Evolutionary conservation across 2,329 filamentous ascomycete species (phyloP).

Genomic region (Colletotrichum costaricense): DNA sequence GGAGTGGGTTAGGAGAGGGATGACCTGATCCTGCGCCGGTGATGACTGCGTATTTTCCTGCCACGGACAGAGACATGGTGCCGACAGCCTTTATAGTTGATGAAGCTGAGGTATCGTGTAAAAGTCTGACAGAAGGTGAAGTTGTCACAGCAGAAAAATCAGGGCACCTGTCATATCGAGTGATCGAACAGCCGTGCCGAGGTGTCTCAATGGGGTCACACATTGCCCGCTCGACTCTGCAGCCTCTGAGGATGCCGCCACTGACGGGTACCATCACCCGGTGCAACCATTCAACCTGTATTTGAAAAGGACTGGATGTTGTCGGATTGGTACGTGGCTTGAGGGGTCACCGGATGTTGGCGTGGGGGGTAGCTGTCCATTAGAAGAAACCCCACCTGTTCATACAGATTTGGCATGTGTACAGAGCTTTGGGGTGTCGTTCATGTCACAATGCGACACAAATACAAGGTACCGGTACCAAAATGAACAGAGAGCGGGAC

Average conservation of each 20-base stretch:
- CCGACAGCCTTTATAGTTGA: neutral
- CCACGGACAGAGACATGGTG: conserved; percentile 38
- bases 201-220: neutral
- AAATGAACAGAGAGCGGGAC: neutral
- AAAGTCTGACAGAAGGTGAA: neutral
- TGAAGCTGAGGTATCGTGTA: neutral
- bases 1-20: no score
- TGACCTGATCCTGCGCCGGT: conserved; percentile 39
- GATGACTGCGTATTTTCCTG: conserved; percentile 41
- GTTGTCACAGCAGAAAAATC: neutral
- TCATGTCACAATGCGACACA: neutral
- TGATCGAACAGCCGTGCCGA: neutral
- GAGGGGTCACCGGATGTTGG: neutral
- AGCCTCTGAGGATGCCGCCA: neutral
- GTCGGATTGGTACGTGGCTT: neutral
- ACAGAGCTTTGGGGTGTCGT: neutral
- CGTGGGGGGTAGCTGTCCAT: neutral
- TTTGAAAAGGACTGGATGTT: neutral
- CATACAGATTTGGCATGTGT: neutral
- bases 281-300: no score
- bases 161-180: neutral
- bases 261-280: neutral
- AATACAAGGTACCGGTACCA: neutral
- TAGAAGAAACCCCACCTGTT: neutral
- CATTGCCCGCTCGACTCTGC: neutral